A percentile compares a stretch with the other conserved stretches of the same genome.
Conservation (phyloP, 2,329 filamentous ascomycete genomes). For the Leptographium wingfieldii region DNA sequence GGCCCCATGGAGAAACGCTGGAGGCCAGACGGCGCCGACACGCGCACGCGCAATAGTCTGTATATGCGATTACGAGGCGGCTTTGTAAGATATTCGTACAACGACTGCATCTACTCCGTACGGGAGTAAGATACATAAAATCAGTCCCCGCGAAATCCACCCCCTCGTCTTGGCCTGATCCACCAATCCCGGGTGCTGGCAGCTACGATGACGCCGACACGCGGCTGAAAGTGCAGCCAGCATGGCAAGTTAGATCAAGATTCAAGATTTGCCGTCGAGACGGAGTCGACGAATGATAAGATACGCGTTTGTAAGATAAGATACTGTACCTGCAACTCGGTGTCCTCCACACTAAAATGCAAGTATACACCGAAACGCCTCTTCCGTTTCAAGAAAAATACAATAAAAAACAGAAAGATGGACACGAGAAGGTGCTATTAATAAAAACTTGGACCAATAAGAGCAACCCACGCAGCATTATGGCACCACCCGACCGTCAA, state of each 20-base stretch:
- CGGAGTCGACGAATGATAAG: too few relatives aligned
- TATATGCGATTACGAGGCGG: too few relatives aligned
- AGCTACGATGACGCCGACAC: background rate
- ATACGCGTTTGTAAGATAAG: background rate
- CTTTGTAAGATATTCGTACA: too few relatives aligned
- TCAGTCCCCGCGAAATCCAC: background rate
- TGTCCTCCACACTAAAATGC: background rate
- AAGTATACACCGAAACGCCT: background rate
- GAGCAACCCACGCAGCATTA: background rate
- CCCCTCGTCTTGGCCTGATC: background rate
- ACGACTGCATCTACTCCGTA: background rate
- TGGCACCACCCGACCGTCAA: background rate
- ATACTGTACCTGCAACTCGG: background rate
- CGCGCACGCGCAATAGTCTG: too few relatives aligned
- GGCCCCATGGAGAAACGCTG: background rate
- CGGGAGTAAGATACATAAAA: too few relatives aligned
- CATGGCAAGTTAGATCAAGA: background rate
- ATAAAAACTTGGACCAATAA: background rate
- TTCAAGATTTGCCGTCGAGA: background rate
- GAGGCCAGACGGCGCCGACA: background rate
- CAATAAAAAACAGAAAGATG: background rate
- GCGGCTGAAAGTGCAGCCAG: background rate
- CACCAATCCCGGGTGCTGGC: background rate
- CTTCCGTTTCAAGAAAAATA: background rate
- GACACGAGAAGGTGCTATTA: background rate